phyloP scores from a whole-genome alignment of 768 basidiomycete species.

The Rhizopogon vesiculosus region DNA sequence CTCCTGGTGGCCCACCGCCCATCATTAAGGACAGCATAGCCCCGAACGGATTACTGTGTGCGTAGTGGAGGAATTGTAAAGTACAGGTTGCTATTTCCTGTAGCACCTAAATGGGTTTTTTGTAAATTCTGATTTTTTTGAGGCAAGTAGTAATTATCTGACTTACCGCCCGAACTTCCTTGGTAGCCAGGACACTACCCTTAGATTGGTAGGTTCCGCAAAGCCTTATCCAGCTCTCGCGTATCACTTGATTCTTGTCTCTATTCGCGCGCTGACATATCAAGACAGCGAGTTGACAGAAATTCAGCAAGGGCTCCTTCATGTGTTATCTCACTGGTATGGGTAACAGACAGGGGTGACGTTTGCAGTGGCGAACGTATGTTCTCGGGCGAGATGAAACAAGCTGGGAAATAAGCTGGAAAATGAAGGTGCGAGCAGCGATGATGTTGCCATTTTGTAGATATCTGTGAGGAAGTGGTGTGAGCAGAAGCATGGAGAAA shows the following conservation, averaged over 20 bases:
- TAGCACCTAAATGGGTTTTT: conserved; percentile 44
- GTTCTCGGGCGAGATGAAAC: conserved; percentile 41
- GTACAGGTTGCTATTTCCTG: conserved; percentile 69
- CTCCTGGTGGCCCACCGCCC: conserved; percentile 53
- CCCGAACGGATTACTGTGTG: conserved; percentile 71
- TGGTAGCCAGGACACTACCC: conserved; percentile 55
- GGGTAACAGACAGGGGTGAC: conserved; percentile 40
- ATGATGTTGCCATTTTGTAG: conserved; percentile 85
- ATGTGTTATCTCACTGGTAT: conserved; percentile 59
- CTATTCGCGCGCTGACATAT: conserved; percentile 87
- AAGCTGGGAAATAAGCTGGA: conserved; percentile 66
- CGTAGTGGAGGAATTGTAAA: conserved; percentile 85
- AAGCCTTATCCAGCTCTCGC: conserved; percentile 82
- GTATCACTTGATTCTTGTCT: conserved; percentile 68
- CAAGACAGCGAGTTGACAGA: conserved; percentile 82
- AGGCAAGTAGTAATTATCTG: not conserved
- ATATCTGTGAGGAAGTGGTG: conserved; percentile 41
- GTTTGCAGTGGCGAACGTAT: conserved; percentile 35
- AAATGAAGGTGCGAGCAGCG: conserved; percentile 90
- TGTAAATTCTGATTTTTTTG: not conserved
- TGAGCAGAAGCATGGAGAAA: conserved; percentile 4
- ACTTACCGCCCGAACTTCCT: conserved; percentile 62
- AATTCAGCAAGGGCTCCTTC: conserved; percentile 75
- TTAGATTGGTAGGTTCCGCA: conserved; percentile 80
- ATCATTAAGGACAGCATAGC: conserved; percentile 89